These are phyloP conservation scores for Sarocladiaceae sp. DNA, from an alignment of 2,329 filamentous ascomycete genomes.

Conservation along the genomic window DNA sequence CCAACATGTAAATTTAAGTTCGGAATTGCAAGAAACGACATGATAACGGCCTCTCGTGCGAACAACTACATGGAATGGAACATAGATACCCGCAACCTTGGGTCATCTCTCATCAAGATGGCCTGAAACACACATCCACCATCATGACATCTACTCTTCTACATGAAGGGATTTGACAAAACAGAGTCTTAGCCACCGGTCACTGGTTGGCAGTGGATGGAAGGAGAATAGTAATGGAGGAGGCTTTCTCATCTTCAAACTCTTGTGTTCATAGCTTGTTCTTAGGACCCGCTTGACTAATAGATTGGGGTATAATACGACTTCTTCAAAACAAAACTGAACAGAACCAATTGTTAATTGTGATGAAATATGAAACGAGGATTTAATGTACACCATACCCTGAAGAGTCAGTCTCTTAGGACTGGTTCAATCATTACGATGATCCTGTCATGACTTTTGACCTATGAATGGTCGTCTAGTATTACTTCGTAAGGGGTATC, in stretches of 20 bases:
- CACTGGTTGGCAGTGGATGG: not conserved
- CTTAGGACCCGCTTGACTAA: not conserved
- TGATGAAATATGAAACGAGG: not conserved
- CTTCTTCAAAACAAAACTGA: not conserved
- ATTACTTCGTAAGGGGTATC: no score
- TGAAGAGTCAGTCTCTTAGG: no score
- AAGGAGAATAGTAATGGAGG: not conserved
- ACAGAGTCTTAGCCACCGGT: not conserved
- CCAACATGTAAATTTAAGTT: slow-evolving; percentile 34
- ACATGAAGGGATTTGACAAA: not conserved
- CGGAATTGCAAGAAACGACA: not conserved
- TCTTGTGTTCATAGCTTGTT: slow-evolving; percentile 2
- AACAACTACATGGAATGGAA: not conserved
- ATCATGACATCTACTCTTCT: not conserved
- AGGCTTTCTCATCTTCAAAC: not conserved
- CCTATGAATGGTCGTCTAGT: no score
- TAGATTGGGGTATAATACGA: slow-evolving; percentile 1
- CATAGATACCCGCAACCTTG: not conserved
- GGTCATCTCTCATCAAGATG: not conserved
- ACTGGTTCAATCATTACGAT: no score
- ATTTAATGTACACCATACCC: not conserved
- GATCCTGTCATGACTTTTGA: no score
- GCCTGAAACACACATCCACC: not conserved
- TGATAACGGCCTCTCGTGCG: not conserved
- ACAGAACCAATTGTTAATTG: not conserved